These are phyloP conservation scores for Verbascum thapsus DNA, from an alignment of 257 asterid genomes.

Conservation along the genomic window DNA sequence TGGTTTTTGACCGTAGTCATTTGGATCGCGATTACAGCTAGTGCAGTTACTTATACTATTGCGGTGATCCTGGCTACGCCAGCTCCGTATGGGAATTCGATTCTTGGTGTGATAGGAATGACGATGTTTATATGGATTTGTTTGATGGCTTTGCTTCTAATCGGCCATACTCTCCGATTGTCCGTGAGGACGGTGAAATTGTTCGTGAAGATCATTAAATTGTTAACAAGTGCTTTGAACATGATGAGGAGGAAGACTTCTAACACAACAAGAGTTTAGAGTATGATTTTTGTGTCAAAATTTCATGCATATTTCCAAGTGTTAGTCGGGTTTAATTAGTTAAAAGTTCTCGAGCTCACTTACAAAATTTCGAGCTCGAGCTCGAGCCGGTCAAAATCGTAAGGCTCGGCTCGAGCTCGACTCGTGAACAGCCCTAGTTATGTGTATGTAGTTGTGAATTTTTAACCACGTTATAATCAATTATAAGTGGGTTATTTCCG, in stretches of 20 bases:
- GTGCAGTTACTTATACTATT: slow-evolving; percentile 32
- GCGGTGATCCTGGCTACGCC: slow-evolving; percentile 28
- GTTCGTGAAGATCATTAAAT: slow-evolving; percentile 6
- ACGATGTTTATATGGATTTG: slow-evolving; percentile 35
- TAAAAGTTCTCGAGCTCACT: too few relatives aligned
- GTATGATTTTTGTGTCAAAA: not conserved
- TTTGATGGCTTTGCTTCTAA: slow-evolving; percentile 30
- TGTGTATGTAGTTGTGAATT: too few relatives aligned
- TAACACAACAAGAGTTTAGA: not conserved
- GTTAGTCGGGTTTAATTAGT: too few relatives aligned
- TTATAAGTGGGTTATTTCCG: too few relatives aligned
- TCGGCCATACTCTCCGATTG: slow-evolving; percentile 38
- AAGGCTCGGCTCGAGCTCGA: too few relatives aligned
- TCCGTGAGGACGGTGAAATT: not conserved
- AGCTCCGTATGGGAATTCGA: not conserved
- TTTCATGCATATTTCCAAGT: too few relatives aligned
- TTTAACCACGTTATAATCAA: too few relatives aligned
- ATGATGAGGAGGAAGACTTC: not conserved
- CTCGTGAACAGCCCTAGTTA: too few relatives aligned
- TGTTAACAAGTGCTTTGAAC: not conserved
- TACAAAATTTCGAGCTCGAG: too few relatives aligned
- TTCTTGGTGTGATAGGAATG: slow-evolving; percentile 11
- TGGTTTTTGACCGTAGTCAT: slow-evolving; percentile 34
- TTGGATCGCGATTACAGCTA: slow-evolving; percentile 35
- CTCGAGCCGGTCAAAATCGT: too few relatives aligned